phyloP scores from a whole-genome alignment of 306 rosid species.

The Fragaria vesca region DNA sequence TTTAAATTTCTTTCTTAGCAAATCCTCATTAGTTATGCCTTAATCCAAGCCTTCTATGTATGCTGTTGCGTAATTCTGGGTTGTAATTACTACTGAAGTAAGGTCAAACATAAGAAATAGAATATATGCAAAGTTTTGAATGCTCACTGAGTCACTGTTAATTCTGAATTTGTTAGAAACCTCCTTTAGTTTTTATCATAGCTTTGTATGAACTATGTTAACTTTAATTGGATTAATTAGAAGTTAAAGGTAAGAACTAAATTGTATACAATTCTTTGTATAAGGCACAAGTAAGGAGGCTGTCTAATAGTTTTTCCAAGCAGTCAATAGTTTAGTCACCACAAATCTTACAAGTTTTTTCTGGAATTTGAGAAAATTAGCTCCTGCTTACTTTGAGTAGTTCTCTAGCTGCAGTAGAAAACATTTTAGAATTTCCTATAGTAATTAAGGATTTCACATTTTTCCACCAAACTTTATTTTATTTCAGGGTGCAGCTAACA shows the following conservation, averaged over 20 bases:
- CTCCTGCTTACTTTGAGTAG: background rate
- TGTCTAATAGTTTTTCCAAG: background rate
- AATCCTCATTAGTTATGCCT: background rate
- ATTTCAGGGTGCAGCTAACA: constrained; percentile 81
- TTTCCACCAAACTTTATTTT: background rate
- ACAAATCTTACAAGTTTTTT: background rate
- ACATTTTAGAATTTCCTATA: background rate
- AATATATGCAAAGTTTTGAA: background rate
- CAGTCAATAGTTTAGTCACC: background rate
- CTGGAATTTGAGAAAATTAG: background rate
- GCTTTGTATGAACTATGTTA: background rate
- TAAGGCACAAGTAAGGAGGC: constrained; percentile 1
- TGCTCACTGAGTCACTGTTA: background rate
- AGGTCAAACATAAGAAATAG: background rate
- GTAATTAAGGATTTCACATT: background rate
- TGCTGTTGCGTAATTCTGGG: background rate
- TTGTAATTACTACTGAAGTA: background rate
- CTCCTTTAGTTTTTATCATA: background rate
- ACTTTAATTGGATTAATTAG: background rate
- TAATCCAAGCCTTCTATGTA: background rate
- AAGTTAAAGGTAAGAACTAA: background rate
- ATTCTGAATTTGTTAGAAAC: background rate
- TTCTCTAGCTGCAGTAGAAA: background rate
- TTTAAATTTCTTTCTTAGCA: background rate
- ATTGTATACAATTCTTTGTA: background rate